phyloP scores from a whole-genome alignment of 73 alveolate species.

The Stentor roeselii region DNA sequence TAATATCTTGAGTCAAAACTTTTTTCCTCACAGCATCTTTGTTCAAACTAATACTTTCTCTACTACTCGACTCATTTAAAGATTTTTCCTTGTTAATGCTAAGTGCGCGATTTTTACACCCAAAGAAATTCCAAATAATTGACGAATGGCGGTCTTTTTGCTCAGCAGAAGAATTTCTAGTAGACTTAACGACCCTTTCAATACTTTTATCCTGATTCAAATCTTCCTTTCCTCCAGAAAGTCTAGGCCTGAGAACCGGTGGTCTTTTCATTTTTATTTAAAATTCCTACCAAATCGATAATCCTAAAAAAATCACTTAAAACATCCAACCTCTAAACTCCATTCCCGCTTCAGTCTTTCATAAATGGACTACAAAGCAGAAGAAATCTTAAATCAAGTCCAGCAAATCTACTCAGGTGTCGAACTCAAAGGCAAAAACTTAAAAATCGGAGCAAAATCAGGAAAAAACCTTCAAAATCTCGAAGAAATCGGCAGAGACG shows the following conservation, averaged over 20 bases:
- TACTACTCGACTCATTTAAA: not conserved
- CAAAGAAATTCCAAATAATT: not conserved
- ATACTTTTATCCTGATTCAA: not conserved
- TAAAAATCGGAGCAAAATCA: not conserved
- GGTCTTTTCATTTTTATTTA: conserved; percentile 12
- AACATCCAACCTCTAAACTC: too few species aligned
- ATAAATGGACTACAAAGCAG: not conserved
- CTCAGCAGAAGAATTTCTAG: not conserved
- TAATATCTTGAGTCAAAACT: not conserved
- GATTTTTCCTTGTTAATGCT: not conserved
- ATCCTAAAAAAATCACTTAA: too few species aligned
- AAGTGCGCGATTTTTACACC: not conserved
- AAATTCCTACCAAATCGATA: too few species aligned
- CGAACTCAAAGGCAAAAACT: not conserved
- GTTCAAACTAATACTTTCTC: not conserved
- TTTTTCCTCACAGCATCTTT: not conserved
- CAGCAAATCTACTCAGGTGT: not conserved
- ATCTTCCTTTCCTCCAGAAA: not conserved
- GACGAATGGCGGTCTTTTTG: not conserved
- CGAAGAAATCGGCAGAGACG: conserved; percentile 27
- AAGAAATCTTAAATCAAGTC: not conserved
- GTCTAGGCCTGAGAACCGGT: not conserved
- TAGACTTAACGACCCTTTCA: not conserved
- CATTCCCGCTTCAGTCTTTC: too few species aligned
- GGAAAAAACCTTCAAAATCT: not conserved